phyloP scores from a whole-genome alignment of 2,329 filamentous ascomycete species.

The Arthrobotrys entomopaga region DNA sequence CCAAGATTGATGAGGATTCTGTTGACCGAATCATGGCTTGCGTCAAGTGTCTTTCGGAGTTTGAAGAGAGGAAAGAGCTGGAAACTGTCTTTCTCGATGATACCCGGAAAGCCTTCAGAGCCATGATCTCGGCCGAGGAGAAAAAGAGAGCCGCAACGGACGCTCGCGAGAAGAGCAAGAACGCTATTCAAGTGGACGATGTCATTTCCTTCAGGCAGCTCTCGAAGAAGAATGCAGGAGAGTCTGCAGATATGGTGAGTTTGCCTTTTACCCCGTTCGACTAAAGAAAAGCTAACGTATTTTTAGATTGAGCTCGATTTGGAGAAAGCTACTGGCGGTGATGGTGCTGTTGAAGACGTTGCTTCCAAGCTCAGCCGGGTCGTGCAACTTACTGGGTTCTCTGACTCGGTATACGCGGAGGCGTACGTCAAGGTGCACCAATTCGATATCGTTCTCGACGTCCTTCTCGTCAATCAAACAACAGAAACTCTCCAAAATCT shows the following conservation, averaged over 20 bases:
- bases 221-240: constrained; percentile 85
- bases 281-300: constrained; percentile 5
- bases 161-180: constrained; percentile 90
- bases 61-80: constrained; percentile 86
- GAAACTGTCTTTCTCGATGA: constrained; percentile 94
- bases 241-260: constrained; percentile 77
- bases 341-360: constrained; percentile 82
- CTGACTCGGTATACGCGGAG: constrained; percentile 97
- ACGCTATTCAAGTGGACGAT: constrained; percentile 93
- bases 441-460: constrained; percentile 97
- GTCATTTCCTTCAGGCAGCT: constrained; percentile 92
- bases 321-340: constrained; percentile 92
- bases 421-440: constrained; percentile 99
- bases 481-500: constrained; percentile 96
- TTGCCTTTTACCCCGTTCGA: not conserved
- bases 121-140: constrained; percentile 97
- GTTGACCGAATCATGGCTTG: constrained; percentile 99
- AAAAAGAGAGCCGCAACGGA: constrained; percentile 97
- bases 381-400: constrained; percentile 97
- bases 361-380: constrained; percentile 94
- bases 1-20: constrained; percentile 95
- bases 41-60: constrained; percentile 89
- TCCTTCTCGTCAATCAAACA: constrained; percentile 96
- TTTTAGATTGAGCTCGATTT: constrained; percentile 78
- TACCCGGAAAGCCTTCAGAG: constrained; percentile 92